Percentiles rank a stretch among this genome's conserved stretches.
phyloP scores from a whole-genome alignment of 2,329 filamentous ascomycete species.

The Colletotrichum cordylinicola region DNA sequence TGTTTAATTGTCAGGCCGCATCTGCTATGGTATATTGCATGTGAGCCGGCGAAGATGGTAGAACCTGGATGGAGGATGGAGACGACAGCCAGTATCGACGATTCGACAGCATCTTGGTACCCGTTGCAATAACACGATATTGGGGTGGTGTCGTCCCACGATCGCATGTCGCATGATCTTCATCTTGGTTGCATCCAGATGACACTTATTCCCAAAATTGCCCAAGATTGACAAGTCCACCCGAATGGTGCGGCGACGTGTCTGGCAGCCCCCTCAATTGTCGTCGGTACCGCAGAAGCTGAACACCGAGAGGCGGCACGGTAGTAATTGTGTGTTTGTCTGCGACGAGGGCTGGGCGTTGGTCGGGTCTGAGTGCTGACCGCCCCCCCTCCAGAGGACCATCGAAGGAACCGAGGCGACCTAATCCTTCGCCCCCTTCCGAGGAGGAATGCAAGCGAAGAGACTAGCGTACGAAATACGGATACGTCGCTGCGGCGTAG shows the following conservation, averaged over 20 bases:
- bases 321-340: background rate
- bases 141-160: background rate
- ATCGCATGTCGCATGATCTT: constrained; percentile 15
- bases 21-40: background rate
- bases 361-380: background rate
- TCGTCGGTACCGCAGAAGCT: background rate
- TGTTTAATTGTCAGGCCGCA: background rate
- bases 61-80: background rate
- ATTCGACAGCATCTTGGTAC: background rate
- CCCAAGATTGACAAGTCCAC: background rate
- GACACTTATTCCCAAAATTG: background rate
- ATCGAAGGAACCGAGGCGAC: background rate
- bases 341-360: background rate
- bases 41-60: background rate
- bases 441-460: background rate
- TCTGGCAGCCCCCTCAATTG: background rate
- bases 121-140: background rate
- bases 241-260: background rate
- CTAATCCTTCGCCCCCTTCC: background rate
- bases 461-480: background rate
- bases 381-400: background rate
- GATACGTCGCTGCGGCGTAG: background rate
- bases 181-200: constrained; percentile 1
- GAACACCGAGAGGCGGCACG: background rate
- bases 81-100: background rate